These are phyloP conservation scores for Wickerhamiella kurtzmanii DNA, from an alignment of 805 yeast species.

Conservation along the genomic window DNA sequence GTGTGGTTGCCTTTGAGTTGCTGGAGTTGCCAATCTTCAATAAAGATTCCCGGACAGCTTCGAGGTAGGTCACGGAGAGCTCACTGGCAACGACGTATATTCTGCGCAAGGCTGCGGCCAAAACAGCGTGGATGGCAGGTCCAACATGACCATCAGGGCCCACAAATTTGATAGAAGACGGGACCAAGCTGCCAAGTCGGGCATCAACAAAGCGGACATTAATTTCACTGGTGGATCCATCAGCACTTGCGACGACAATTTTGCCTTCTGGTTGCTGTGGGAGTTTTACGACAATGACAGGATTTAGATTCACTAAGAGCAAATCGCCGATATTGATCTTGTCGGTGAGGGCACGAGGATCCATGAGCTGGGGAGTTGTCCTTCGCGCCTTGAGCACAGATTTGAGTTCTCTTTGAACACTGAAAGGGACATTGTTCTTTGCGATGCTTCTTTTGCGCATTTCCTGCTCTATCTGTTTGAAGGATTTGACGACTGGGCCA, in stretches of 20 bases:
- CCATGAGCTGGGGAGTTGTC: background rate
- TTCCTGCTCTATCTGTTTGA: background rate
- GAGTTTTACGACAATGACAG: slow-evolving; percentile 7
- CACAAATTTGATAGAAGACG: background rate
- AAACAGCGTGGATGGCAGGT: background rate
- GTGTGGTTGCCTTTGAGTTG: background rate
- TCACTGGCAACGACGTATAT: background rate
- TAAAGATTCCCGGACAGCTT: background rate
- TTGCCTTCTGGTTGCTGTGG: slow-evolving; percentile 5
- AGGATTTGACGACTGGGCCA: background rate
- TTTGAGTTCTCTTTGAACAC: background rate
- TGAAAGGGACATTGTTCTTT: background rate
- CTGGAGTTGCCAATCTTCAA: background rate
- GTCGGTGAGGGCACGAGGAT: background rate
- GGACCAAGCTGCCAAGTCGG: slow-evolving; percentile 7
- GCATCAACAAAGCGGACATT: slow-evolving; percentile 6
- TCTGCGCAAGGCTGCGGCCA: background rate
- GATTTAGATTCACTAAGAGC: slow-evolving; percentile 9
- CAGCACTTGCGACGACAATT: slow-evolving; percentile 8
- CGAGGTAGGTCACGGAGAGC: background rate
- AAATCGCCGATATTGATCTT: slow-evolving; percentile 11
- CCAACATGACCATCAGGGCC: background rate
- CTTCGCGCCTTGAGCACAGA: background rate
- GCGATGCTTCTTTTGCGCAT: background rate
- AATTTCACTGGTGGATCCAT: slow-evolving; percentile 5